Evolutionary conservation across 2,329 filamentous ascomycete genomes (phyloP).

Genomic region (Pyrenochaeta sp.): DNA sequence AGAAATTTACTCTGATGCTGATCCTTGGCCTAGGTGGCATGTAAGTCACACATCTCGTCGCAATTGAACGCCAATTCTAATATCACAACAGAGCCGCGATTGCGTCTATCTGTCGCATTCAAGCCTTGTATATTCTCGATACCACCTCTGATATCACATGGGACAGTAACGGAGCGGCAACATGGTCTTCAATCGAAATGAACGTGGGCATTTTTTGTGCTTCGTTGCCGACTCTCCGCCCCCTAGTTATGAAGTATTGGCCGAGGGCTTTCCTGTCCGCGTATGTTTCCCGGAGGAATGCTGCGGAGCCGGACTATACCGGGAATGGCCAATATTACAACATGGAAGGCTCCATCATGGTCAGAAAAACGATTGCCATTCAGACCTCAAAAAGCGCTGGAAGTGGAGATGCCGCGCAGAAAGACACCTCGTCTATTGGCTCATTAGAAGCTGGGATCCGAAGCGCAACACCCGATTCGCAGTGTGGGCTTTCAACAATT

Average conservation of each 20-base stretch:
- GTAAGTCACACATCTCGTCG: conserved; percentile 22
- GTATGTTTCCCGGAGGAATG: neutral
- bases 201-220: conserved; percentile 31
- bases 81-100: neutral
- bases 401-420: neutral
- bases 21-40: conserved; percentile 45
- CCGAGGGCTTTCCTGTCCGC: conserved; percentile 11
- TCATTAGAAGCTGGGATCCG: too few species aligned
- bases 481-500: too few species aligned
- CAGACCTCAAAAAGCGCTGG: neutral
- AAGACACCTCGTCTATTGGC: too few species aligned
- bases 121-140: conserved; percentile 17
- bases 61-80: neutral
- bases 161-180: conserved; percentile 25
- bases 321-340: neutral
- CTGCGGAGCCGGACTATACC: neutral
- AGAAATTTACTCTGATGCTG: conserved; percentile 37
- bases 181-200: conserved; percentile 28
- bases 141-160: conserved; percentile 23
- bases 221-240: conserved; percentile 26
- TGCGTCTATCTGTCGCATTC: conserved; percentile 19
- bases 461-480: too few species aligned
- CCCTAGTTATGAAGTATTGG: conserved; percentile 14
- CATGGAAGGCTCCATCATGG: conserved; percentile 2
- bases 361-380: neutral